A percentile compares a stretch with the other conserved stretches of the same genome.
Conservation (phyloP, 495 filamentous ascomycete genomes). For the Aspergillus nidulans region DNA sequence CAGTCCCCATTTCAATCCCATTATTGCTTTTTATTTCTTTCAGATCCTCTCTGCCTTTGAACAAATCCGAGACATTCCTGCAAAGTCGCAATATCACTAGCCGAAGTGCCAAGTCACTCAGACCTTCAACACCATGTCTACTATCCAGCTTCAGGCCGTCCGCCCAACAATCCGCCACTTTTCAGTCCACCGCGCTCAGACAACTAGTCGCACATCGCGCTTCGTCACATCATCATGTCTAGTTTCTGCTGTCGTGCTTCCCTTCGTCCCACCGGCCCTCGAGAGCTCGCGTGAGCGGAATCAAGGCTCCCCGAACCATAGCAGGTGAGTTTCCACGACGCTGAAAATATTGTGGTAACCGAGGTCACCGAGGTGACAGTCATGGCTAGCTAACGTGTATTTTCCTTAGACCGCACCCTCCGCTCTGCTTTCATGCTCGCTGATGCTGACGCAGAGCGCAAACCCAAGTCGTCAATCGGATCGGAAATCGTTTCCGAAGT, state of each 20-base stretch:
- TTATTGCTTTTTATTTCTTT: background rate
- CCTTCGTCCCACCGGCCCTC: constrained; percentile 43
- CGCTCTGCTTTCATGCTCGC: constrained; percentile 46
- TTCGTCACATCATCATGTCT: constrained; percentile 39
- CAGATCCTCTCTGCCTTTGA: no score
- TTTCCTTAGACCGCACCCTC: constrained; percentile 29
- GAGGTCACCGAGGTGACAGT: background rate
- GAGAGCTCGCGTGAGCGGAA: constrained; percentile 41
- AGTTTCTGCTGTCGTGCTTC: constrained; percentile 39
- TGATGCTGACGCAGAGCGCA: constrained; percentile 16
- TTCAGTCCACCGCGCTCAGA: constrained; percentile 39
- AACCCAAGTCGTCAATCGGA: background rate
- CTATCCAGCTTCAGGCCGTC: constrained; percentile 21
- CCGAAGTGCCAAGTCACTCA: background rate
- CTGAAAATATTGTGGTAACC: background rate
- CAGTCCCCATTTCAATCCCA: background rate
- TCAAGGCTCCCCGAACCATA: constrained; percentile 30
- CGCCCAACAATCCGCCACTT: constrained; percentile 43
- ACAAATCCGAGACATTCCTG: no score
- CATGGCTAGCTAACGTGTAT: background rate
- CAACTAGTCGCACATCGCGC: constrained; percentile 34
- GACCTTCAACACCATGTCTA: constrained; percentile 26
- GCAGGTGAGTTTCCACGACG: constrained; percentile 29
- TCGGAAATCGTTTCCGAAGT: constrained; percentile 10
- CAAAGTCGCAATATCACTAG: background rate